Percentiles rank a stretch among this genome's conserved stretches.
phyloP scores from a whole-genome alignment of 75 land plant species.

The Pinus albicaulis region DNA sequence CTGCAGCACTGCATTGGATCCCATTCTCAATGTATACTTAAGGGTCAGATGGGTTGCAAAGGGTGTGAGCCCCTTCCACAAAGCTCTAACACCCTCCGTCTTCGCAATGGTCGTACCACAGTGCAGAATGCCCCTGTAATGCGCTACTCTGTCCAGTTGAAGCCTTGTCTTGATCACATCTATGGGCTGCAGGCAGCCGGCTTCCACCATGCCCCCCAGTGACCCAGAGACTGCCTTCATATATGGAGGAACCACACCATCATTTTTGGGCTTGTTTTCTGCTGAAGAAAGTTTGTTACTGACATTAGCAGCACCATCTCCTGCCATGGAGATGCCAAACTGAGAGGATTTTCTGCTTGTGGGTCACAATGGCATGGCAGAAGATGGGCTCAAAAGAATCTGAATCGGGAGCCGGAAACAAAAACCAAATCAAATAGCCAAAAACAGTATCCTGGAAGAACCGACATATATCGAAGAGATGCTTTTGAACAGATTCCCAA shows the following conservation, averaged over 20 bases:
- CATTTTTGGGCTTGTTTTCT: not conserved
- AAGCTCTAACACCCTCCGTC: slow-evolving; percentile 77
- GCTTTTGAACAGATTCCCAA: too few species aligned
- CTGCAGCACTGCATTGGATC: slow-evolving; percentile 82
- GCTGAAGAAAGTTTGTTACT: too few species aligned
- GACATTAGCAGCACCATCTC: too few species aligned
- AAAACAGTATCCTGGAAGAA: too few species aligned
- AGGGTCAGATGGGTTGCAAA: slow-evolving; percentile 94
- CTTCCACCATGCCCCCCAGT: slow-evolving; percentile 89
- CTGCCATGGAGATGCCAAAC: too few species aligned
- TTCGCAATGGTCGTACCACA: slow-evolving; percentile 61
- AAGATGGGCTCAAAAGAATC: too few species aligned
- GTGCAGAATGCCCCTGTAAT: slow-evolving; percentile 79
- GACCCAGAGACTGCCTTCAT: slow-evolving; percentile 24
- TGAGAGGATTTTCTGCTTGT: too few species aligned
- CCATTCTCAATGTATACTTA: slow-evolving; percentile 96
- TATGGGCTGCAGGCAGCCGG: slow-evolving; percentile 89
- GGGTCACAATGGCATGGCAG: too few species aligned
- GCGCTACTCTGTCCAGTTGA: slow-evolving; percentile 66
- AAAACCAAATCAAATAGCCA: too few species aligned
- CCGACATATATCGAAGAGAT: too few species aligned
- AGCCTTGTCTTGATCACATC: slow-evolving; percentile 93
- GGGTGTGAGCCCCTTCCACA: slow-evolving; percentile 96
- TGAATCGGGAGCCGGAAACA: too few species aligned
- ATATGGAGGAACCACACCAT: not conserved